Conservation (phyloP, 1,139 yeast genomes). For the Geotrichum reessii region DNA sequence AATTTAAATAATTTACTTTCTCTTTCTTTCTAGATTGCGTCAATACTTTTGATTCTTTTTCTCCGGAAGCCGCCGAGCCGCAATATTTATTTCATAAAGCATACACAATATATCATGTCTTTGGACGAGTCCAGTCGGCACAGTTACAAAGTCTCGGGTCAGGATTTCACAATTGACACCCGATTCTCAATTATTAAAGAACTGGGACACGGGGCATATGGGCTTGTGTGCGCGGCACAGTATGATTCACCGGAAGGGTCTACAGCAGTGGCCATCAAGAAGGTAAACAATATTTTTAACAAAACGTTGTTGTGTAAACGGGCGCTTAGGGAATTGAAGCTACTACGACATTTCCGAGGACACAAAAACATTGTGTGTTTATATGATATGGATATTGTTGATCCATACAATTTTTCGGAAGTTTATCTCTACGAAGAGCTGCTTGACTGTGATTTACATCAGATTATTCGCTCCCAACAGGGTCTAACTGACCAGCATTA, state of each 20-base stretch:
- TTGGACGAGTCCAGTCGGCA: constrained; percentile 18
- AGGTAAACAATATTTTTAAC: constrained; percentile 81
- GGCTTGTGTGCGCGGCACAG: constrained; percentile 89
- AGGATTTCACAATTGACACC: constrained; percentile 20
- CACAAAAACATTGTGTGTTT: constrained; percentile 66
- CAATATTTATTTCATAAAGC: neutral
- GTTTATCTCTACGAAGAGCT: constrained; percentile 87
- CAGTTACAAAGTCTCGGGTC: constrained; percentile 21
- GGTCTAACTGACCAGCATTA: constrained; percentile 92
- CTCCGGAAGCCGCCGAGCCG: neutral
- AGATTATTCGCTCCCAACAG: constrained; percentile 88
- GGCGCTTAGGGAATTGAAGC: constrained; percentile 80
- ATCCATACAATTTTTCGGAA: constrained; percentile 50
- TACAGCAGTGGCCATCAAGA: constrained; percentile 82
- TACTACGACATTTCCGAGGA: constrained; percentile 85
- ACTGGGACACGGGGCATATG: constrained; percentile 96
- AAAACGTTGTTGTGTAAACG: constrained; percentile 84
- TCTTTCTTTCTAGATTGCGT: neutral
- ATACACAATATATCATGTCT: constrained; percentile 2
- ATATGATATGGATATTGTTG: constrained; percentile 87
- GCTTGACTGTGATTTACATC: constrained; percentile 98
- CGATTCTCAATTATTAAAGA: constrained; percentile 19
- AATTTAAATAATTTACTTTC: neutral
- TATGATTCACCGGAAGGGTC: constrained; percentile 54
- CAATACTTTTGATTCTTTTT: neutral